Base-by-base conservation (phyloP, 148 eudicot species). In the Silene latifolia region DNA sequence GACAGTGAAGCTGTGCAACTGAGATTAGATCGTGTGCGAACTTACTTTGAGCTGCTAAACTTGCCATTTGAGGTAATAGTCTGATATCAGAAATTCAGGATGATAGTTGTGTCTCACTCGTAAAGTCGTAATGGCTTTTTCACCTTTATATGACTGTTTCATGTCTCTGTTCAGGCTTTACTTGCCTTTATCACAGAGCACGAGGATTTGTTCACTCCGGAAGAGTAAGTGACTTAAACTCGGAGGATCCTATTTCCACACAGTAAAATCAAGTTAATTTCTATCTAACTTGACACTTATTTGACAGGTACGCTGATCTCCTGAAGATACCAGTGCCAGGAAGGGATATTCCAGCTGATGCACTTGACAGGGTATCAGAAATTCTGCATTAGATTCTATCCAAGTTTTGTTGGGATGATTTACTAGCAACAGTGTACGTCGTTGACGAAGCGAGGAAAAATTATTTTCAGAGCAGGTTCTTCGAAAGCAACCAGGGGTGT, bases 171-270 rank as follows among this genome's bases (percentile, higher is more conserved):
- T 72, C 91, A 95, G 98, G 97, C 98, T 64, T 83, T 94, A 79
- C 89, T 92, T 77, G 97, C 98, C 66, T 95, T 95, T 80, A 87
- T 95, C 74, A 74, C 83, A 20, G 98, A 95, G 82, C 98, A 95
- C 21, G 89, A 85, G 62, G 48, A 83, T 71, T 82, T 90, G 77
- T 95, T 92, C 85, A 85, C 88, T 47, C 81, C 86, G 72, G 80
- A 84, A 70, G 98, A 95, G 97, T 95, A 81, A 91, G 98, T 88
- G 70, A 10, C 5, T 7, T 65, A 72, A 35, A 19, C 63, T 60
- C 18, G 69, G 54, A 63, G 69, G 54, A 63, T 64, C 25, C 69
- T 77, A 76, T 10, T 65, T 39, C 21, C 35, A 59, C 56, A 42
- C 42, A 18, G 27, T 67, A 25, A 72, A 68, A 60, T n/a, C 8